Conservation (phyloP, 805 yeast species). For the Wickerhamiella kazuoi region DNA sequence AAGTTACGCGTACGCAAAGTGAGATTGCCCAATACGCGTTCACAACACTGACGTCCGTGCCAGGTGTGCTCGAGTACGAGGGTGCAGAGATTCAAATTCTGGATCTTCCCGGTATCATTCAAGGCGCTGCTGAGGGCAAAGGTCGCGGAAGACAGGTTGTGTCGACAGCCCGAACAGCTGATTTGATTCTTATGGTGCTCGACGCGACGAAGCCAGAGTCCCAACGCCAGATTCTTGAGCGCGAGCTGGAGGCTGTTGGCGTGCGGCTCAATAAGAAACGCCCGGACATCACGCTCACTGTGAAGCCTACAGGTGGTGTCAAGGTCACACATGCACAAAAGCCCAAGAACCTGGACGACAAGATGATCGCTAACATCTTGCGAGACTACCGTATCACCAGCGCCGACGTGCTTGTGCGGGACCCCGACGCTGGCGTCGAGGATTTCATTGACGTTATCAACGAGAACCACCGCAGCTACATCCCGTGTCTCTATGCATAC, state of each 20-base stretch:
- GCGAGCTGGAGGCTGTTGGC: slow-evolving; percentile 85
- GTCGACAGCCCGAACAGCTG: slow-evolving; percentile 90
- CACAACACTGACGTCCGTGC: slow-evolving; percentile 91
- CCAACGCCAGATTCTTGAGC: slow-evolving; percentile 72
- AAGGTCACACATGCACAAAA: slow-evolving; percentile 68
- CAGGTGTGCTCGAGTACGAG: slow-evolving; percentile 85
- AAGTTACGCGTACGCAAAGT: slow-evolving; percentile 82
- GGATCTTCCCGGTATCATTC: slow-evolving; percentile 94
- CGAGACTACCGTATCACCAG: slow-evolving; percentile 82
- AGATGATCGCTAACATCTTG: slow-evolving; percentile 53
- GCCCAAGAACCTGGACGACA: slow-evolving; percentile 66
- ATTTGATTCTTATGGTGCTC: slow-evolving; percentile 75
- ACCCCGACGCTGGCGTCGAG: slow-evolving; percentile 76
- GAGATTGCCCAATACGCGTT: slow-evolving; percentile 92
- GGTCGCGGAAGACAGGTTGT: slow-evolving; percentile 97
- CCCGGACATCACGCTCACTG: slow-evolving; percentile 64
- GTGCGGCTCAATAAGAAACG: slow-evolving; percentile 65
- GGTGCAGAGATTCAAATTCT: slow-evolving; percentile 95
- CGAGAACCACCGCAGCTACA: slow-evolving; percentile 70
- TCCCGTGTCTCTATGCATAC: slow-evolving; percentile 83
- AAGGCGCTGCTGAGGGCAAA: slow-evolving; percentile 92
- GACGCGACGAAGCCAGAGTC: slow-evolving; percentile 91
- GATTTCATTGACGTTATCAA: slow-evolving; percentile 86
- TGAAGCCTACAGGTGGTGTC: slow-evolving; percentile 82
- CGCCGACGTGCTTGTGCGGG: slow-evolving; percentile 83